Conservation (phyloP, 176 grass and related monocot genomes). For the Calamus simplicifolius region DNA sequence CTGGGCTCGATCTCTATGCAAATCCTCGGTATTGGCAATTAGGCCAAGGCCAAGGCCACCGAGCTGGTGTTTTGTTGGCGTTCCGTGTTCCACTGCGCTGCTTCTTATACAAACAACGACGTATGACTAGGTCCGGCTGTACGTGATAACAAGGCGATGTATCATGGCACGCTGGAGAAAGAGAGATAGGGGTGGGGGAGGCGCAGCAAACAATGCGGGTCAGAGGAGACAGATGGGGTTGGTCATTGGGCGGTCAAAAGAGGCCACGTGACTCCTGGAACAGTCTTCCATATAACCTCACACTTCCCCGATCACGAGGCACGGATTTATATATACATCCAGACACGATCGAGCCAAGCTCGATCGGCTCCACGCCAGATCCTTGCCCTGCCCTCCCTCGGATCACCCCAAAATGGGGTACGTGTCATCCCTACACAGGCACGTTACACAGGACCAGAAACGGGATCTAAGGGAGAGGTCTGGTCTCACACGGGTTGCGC, state of each 20-base stretch:
- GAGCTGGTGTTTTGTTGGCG: background rate
- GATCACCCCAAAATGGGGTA: too few species aligned
- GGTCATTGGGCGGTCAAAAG: constrained; percentile 79
- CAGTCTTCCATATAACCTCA: constrained; percentile 67
- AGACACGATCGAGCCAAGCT: too few species aligned
- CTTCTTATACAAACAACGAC: constrained; percentile 9
- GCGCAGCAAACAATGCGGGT: constrained; percentile 27
- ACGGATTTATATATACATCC: background rate
- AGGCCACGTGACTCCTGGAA: constrained; percentile 83
- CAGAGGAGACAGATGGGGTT: constrained; percentile 15
- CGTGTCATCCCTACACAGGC: too few species aligned
- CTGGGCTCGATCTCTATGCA: too few species aligned
- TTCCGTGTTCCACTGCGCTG: background rate
- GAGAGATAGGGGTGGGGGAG: constrained; percentile 8
- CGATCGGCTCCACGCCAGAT: too few species aligned
- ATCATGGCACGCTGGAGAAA: constrained; percentile 2
- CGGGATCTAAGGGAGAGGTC: too few species aligned
- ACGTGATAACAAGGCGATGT: constrained; percentile 4
- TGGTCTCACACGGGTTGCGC: too few species aligned
- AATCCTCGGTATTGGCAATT: too few species aligned
- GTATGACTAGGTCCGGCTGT: background rate
- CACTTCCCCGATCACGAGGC: constrained; percentile 88
- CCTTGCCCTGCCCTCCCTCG: too few species aligned
- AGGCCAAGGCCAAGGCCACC: too few species aligned
- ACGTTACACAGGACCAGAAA: too few species aligned